These are phyloP conservation scores for Carex sylvatica DNA, from an alignment of 202 grass and related monocot species.

Conservation along the genomic window DNA sequence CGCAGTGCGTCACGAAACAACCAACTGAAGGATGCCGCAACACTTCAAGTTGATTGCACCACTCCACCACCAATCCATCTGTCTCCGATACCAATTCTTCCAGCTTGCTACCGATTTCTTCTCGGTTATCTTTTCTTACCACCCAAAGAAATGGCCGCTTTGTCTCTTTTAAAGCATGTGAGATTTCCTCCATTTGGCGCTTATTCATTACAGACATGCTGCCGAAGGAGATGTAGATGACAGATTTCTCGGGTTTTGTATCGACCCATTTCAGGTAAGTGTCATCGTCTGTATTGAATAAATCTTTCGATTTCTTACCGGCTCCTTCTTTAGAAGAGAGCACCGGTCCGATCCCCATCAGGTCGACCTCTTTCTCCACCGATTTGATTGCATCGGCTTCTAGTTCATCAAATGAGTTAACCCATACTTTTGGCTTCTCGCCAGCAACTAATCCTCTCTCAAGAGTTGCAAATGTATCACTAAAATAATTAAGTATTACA, in stretches of 20 bases:
- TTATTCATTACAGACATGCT: slow-evolving; percentile 48
- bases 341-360: slow-evolving; percentile 56
- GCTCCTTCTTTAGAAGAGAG: slow-evolving; percentile 43
- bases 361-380: slow-evolving; percentile 33
- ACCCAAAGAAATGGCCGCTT: slow-evolving; percentile 59
- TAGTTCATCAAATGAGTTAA: slow-evolving; percentile 68
- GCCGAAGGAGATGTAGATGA: slow-evolving; percentile 76
- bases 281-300: slow-evolving; percentile 34
- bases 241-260: slow-evolving; percentile 36
- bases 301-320: slow-evolving; percentile 31
- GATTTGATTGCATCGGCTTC: slow-evolving; percentile 45
- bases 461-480: slow-evolving; percentile 40
- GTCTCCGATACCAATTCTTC: background rate
- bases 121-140: slow-evolving; percentile 49
- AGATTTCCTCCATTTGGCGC: slow-evolving; percentile 51
- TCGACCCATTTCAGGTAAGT: slow-evolving; percentile 57
- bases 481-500: slow-evolving; percentile 39
- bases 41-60: slow-evolving; percentile 67
- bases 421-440: slow-evolving; percentile 25
- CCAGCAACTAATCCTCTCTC: slow-evolving; percentile 5
- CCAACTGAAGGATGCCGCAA: slow-evolving; percentile 47
- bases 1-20: slow-evolving; percentile 70
- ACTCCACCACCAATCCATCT: slow-evolving; percentile 44
- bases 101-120: slow-evolving; percentile 7
- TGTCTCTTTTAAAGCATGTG: slow-evolving; percentile 29